Evolutionary conservation across 2,329 filamentous ascomycete genomes (phyloP).

Genomic region (Talaromyces verruculosus): DNA sequence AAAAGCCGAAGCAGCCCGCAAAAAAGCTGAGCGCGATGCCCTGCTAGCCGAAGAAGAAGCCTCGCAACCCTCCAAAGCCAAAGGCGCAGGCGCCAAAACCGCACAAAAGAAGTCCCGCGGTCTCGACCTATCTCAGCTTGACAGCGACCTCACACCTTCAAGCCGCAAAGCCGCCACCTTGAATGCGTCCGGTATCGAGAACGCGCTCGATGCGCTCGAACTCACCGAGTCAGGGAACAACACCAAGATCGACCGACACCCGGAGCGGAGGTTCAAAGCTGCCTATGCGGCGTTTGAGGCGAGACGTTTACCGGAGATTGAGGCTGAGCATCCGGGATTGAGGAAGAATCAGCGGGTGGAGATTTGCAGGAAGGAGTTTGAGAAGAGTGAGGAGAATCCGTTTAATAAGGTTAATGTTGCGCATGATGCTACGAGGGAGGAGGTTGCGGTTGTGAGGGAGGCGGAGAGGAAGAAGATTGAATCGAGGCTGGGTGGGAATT

Average conservation of each 20-base stretch:
- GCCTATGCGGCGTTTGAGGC: slow-evolving; percentile 83
- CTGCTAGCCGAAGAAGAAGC: slow-evolving; percentile 80
- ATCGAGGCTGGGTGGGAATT: slow-evolving; percentile 54
- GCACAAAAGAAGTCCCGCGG: slow-evolving; percentile 61
- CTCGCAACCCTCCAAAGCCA: slow-evolving; percentile 59
- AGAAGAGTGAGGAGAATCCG: slow-evolving; percentile 91
- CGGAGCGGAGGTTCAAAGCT: slow-evolving; percentile 82
- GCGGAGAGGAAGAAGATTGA: slow-evolving; percentile 74
- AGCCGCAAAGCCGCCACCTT: slow-evolving; percentile 58
- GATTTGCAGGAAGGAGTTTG: slow-evolving; percentile 85
- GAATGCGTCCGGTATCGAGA: slow-evolving; percentile 86
- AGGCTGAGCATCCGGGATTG: slow-evolving; percentile 75
- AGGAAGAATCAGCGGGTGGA: slow-evolving; percentile 82
- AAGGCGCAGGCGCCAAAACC: slow-evolving; percentile 55
- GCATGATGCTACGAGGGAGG: slow-evolving; percentile 77
- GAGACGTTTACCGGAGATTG: slow-evolving; percentile 78
- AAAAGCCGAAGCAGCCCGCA: slow-evolving; percentile 75
- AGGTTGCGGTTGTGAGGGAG: slow-evolving; percentile 65
- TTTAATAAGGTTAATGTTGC: slow-evolving; percentile 79
- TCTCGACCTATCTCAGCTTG: slow-evolving; percentile 73
- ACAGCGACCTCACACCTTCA: slow-evolving; percentile 47
- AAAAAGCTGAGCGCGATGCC: slow-evolving; percentile 90
- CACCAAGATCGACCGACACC: slow-evolving; percentile 80
- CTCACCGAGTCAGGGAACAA: slow-evolving; percentile 59
- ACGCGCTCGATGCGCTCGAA: slow-evolving; percentile 82